These are phyloP conservation scores for Lentinula novae-zelandiae DNA, from an alignment of 1,284 basidiomycete genomes.

Conservation along the genomic window DNA sequence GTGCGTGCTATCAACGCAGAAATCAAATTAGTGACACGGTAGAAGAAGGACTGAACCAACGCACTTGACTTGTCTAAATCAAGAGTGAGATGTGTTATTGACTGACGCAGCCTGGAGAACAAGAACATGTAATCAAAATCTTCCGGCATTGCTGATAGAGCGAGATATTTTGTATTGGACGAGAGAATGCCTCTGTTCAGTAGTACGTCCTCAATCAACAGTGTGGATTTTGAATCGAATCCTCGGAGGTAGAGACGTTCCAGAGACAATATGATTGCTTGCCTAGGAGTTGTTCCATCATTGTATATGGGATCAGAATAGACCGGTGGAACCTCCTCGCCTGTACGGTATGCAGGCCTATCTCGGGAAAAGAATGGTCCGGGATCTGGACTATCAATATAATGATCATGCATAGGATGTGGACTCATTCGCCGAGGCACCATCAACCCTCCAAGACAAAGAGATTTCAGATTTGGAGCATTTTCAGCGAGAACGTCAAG, in stretches of 20 bases:
- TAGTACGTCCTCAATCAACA: constrained; percentile 1
- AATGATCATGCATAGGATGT: neutral
- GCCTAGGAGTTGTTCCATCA: neutral
- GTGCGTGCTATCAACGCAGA: neutral
- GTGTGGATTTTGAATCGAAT: neutral
- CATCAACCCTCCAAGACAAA: neutral
- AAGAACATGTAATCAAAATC: neutral
- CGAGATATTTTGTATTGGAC: neutral
- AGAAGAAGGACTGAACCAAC: neutral
- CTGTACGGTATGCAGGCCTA: neutral
- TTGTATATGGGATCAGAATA: neutral
- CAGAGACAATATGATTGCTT: neutral
- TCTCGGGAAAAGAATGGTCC: neutral
- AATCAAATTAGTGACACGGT: neutral
- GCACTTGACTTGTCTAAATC: neutral
- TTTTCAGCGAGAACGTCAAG: neutral
- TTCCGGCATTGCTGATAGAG: constrained; percentile 2
- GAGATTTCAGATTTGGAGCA: neutral
- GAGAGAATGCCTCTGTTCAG: neutral
- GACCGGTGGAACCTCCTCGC: neutral
- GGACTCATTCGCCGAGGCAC: neutral
- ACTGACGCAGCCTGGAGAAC: neutral
- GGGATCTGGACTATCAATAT: neutral
- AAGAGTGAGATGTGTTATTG: constrained; percentile 1
- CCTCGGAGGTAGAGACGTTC: neutral